Conservation (phyloP, 805 yeast species). For the Wickerhamiella siamensis region DNA sequence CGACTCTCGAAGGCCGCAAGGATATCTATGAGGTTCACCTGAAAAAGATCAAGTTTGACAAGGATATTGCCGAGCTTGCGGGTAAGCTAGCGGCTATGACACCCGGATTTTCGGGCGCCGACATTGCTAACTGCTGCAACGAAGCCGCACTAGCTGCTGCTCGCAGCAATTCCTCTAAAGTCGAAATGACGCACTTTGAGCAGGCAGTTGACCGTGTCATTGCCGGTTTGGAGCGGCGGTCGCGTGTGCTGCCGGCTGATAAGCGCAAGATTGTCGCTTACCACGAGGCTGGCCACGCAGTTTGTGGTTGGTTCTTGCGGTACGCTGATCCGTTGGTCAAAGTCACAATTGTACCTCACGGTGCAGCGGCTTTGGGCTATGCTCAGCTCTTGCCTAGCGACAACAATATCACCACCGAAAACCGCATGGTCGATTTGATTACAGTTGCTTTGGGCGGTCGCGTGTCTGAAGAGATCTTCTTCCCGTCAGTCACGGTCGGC, state of each 20-base stretch:
- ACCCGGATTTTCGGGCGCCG: conserved; percentile 94
- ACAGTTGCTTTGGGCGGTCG: conserved; percentile 92
- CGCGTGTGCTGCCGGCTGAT: conserved; percentile 60
- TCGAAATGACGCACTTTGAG: conserved; percentile 65
- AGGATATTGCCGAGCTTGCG: conserved; percentile 46
- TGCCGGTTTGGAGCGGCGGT: conserved; percentile 84
- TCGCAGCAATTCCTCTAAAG: conserved; percentile 47
- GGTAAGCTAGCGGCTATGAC: conserved; percentile 84
- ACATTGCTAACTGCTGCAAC: conserved; percentile 86
- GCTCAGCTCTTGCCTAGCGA: conserved; percentile 92
- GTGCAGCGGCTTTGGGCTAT: conserved; percentile 90
- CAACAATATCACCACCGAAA: conserved; percentile 59
- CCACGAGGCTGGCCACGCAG: conserved; percentile 96
- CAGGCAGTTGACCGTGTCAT: conserved; percentile 87
- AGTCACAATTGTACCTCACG: conserved; percentile 90
- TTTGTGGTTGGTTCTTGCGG: conserved; percentile 84
- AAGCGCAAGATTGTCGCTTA: conserved; percentile 81
- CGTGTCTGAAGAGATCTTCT: conserved; percentile 81
- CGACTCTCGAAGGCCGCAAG: conserved; percentile 80
- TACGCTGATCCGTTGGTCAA: conserved; percentile 83
- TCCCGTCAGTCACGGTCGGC: conserved; percentile 77
- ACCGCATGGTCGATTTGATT: conserved; percentile 71
- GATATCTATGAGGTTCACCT: conserved; percentile 75
- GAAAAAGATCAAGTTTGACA: conserved; percentile 34
- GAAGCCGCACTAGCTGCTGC: conserved; percentile 94